Percentiles rank a stretch among this genome's conserved stretches.
Evolutionary conservation across 208 protist species (phyloP).

Genomic region (Herpetomonas tarakana): DNA sequence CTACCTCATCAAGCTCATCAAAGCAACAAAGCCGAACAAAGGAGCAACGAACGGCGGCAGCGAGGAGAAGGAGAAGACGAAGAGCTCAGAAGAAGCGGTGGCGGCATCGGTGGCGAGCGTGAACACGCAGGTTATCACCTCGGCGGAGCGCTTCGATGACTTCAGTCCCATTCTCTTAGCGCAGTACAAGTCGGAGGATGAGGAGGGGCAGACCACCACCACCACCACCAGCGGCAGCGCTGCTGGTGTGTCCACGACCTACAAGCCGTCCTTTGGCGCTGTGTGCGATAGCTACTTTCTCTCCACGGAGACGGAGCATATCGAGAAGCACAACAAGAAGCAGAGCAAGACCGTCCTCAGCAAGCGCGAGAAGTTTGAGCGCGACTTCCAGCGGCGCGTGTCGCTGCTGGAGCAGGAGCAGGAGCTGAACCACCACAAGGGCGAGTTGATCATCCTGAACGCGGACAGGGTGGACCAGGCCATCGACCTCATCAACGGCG

Average conservation of each 20-base stretch:
- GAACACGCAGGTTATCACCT: constrained; percentile 9
- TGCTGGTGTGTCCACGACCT: constrained; percentile 28
- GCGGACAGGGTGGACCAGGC: constrained; percentile 89
- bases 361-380: constrained; percentile 91
- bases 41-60: constrained; percentile 3
- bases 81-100: neutral
- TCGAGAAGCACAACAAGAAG: constrained; percentile 79
- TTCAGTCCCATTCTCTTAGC: constrained; percentile 89
- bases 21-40: constrained; percentile 9
- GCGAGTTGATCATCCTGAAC: constrained; percentile 83
- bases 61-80: neutral
- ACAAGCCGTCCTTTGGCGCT: constrained; percentile 79
- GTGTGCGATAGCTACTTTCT: constrained; percentile 95
- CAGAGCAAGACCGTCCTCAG: constrained; percentile 67
- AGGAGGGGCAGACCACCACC: too few species aligned
- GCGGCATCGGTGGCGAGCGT: constrained; percentile 5
- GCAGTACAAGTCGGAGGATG: constrained; percentile 46
- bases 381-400: constrained; percentile 88
- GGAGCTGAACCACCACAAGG: constrained; percentile 60
- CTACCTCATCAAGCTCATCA: constrained; percentile 47
- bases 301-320: constrained; percentile 83
- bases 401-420: constrained; percentile 59
- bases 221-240: neutral
- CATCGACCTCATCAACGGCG: constrained; percentile 84
- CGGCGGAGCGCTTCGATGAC: constrained; percentile 76